Base-by-base conservation (phyloP, 495 filamentous ascomycete species). In the Opeltia flavorubescens region DNA sequence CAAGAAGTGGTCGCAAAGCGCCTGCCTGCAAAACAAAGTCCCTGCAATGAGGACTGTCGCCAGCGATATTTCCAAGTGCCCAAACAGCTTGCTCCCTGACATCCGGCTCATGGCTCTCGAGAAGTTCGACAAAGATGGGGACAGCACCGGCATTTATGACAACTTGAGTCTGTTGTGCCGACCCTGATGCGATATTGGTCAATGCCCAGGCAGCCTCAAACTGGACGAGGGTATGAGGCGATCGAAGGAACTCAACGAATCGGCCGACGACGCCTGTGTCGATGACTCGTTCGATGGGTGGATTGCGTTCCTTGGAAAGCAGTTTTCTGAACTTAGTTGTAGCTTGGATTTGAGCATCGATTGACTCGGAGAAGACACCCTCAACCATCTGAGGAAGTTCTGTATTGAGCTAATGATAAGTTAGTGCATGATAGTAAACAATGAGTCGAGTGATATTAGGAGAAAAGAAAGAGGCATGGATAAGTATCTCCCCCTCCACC, bases 201-300 rank as follows among this genome's bases (percentile, higher is more conserved):
- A 99, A 71, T 52, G 93, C 93, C 93, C 93, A 99, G 8, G 93
- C 93, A 55, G 93, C 91, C 68, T 99, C 93, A 63, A 99, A 99
- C 66, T 99, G 93, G 42, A 99, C 93, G 21, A 99, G 75, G 26
- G 93, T 99, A 62, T 99, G 93, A 44, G 93, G 93, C 25, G 93
- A 99, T 46, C 87, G 83, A 45, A 99, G 87, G 68, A 99, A 99
- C 63, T 94, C 84, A 59, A 99, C 93, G 59, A 99, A 99, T 59
- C 93, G 82, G 67, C 80, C 79, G 36, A 99, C 93, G 50, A 99
- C 93, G 51, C 93, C 93, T 48, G 93, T 96, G 76, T 95, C 91
- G 61, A 99, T 96, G 51, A 99, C 93, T 55, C 89, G 86, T 66
- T 99, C 93, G 61, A 99, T 99, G 18, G 93, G 91, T 15, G 93